These are phyloP conservation scores for Jamesozyma hellenica DNA, from an alignment of 805 yeast genomes.

Conservation along the genomic window DNA sequence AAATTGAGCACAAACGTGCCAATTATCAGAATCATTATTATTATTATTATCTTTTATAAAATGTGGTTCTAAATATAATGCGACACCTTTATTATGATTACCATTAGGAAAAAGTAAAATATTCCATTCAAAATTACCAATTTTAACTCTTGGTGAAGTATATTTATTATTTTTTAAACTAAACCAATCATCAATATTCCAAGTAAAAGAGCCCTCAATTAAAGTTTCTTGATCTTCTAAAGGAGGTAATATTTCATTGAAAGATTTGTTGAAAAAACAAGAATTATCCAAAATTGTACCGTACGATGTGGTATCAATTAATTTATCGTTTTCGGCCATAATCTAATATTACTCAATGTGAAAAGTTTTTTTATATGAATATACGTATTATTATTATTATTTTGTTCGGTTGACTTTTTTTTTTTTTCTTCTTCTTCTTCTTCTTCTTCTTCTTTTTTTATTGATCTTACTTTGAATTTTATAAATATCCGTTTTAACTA, in stretches of 20 bases:
- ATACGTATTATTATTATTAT: too few relatives aligned
- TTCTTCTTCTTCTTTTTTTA: too few relatives aligned
- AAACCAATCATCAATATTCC: conserved; percentile 45
- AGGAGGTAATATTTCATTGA: conserved; percentile 17
- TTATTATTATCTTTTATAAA: conserved; percentile 9
- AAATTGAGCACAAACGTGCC: conserved; percentile 91
- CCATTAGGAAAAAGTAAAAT: conserved; percentile 72
- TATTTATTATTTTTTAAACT: conserved; percentile 32
- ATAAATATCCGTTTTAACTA: too few relatives aligned
- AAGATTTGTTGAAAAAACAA: conserved; percentile 15
- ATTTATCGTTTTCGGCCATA: too few relatives aligned
- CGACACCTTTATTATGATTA: conserved; percentile 47
- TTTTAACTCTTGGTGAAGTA: conserved; percentile 37
- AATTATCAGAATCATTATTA: conserved; percentile 34
- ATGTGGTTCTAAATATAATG: conserved; percentile 74
- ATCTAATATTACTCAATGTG: too few relatives aligned
- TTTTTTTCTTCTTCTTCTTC: too few relatives aligned
- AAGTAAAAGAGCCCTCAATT: conserved; percentile 34
- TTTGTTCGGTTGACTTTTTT: too few relatives aligned
- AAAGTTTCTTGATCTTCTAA: conserved; percentile 17
- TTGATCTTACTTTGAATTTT: too few relatives aligned
- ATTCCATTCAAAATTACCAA: conserved; percentile 61
- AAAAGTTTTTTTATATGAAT: too few relatives aligned
- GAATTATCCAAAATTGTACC: conserved; percentile 17
- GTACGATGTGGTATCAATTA: not conserved